phyloP scores from a whole-genome alignment of 225 moss, liverwort and hornwort species.

The Marchantia polymorpha region DNA sequence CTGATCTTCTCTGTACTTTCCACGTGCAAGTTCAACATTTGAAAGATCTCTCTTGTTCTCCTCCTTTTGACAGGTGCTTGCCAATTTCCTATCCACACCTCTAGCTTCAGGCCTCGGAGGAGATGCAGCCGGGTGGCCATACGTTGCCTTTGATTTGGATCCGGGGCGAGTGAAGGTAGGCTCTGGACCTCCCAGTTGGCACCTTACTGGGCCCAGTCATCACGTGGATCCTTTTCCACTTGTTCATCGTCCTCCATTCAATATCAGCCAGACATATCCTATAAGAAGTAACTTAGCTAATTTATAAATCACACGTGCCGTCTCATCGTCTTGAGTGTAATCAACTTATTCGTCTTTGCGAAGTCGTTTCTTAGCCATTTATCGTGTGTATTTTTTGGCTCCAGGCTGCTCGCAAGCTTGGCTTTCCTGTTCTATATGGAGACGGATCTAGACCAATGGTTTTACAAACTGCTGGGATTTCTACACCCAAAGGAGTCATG shows the following conservation, averaged over 20 bases:
- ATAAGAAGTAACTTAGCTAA: no score
- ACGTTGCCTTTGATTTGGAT: constrained; percentile 94
- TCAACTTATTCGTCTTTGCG: no score
- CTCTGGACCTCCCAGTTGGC: background rate
- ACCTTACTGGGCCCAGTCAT: background rate
- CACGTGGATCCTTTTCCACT: background rate
- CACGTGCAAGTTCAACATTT: background rate
- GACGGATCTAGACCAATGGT: constrained; percentile 90
- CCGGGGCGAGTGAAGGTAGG: constrained; percentile 86
- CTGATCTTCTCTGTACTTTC: no score
- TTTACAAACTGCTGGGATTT: constrained; percentile 82
- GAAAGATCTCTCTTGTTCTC: background rate
- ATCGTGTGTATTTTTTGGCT: background rate
- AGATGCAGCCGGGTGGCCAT: constrained; percentile 95
- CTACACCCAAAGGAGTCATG: constrained; percentile 88
- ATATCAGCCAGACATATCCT: no score
- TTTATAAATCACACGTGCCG: no score
- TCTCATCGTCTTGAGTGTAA: no score
- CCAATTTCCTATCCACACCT: constrained; percentile 95
- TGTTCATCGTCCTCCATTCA: no score
- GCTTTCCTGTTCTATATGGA: constrained; percentile 93
- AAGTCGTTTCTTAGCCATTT: no score
- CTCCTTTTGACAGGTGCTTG: constrained; percentile 57
- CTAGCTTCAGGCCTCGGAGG: constrained; percentile 93
- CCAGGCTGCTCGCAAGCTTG: constrained; percentile 86